Evolutionary conservation across 1,284 basidiomycete genomes (phyloP).

Genomic region (Irpex lacteus): DNA sequence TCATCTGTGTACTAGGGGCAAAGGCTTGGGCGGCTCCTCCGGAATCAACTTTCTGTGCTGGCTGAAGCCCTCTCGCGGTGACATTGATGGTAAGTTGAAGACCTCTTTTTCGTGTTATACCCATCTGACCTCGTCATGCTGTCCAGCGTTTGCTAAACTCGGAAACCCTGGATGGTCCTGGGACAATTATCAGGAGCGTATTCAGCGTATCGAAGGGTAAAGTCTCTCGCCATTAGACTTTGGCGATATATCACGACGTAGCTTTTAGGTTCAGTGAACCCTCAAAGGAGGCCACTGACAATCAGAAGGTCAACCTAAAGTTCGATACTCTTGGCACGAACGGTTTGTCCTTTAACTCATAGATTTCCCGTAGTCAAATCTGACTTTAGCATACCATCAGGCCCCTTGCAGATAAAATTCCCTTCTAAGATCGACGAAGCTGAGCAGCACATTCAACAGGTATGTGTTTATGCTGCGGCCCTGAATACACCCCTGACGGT

Average conservation of each 20-base stretch:
- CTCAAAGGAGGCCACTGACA: conserved; percentile 5
- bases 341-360: neutral
- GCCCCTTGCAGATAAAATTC: conserved; percentile 8
- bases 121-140: no score
- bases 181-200: conserved; percentile 7
- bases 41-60: conserved; percentile 16
- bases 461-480: neutral
- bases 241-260: neutral
- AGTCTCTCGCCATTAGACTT: neutral
- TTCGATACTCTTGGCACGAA: conserved; percentile 13
- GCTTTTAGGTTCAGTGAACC: conserved; percentile 16
- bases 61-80: conserved; percentile 9
- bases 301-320: conserved; percentile 13
- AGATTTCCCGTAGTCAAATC: no score
- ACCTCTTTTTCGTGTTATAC: no score
- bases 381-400: neutral
- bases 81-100: conserved; percentile 12
- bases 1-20: conserved; percentile 5
- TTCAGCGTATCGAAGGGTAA: conserved; percentile 12
- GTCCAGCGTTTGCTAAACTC: neutral
- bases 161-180: conserved; percentile 19
- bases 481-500: neutral
- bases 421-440: conserved; percentile 6
- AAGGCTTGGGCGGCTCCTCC: conserved; percentile 13
- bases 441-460: conserved; percentile 19